Base-by-base conservation (phyloP, 768 basidiomycete species). In the Boletus pseudo-olivaceus region DNA sequence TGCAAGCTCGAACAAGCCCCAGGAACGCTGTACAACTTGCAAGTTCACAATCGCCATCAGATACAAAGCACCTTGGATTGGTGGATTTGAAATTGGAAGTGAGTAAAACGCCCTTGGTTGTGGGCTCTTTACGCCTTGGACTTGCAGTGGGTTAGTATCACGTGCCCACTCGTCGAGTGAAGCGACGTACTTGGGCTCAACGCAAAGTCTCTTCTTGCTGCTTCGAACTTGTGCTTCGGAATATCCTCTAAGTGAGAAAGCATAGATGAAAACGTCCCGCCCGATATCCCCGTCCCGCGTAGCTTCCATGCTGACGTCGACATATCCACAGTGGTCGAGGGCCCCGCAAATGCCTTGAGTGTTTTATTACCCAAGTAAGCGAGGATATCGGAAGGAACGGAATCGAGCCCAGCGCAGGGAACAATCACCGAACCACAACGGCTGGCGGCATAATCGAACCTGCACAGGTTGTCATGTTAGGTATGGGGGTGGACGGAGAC, bases 351-450 rank as follows among this genome's bases (percentile, higher is more conserved):
- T 10, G 73, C 63, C 67, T 86, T 85, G 49, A 94, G 78, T 0
- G 84, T 84, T 61, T 81, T 83, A 54, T 85, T 85, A 17, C 88
- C 80, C 44, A 91, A 72, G 70, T 83, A 86, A 0, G 83, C 80
- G 11, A 80, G 70, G 41, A 88, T 67, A 65, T 97, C 93, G 4
- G 85, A 82, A 4, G 90, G 90, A 29, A 91, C 62, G 2, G 88
- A 91, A 66, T 92, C 90, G 55, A 89, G 78, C 2, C 87, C 93
- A 50, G 84, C 88, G 2, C 83, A 76, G 23, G 90, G 90, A 19
- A 97, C 78, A 59, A 98, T 87, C 58, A 90, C 80, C 6, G 90
- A 77, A 41, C 82, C 80, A 2, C 81, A 84, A 63, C 84, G 82
- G 10, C 78, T 82, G 0, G 94, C 93, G 11, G 76, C 67, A 59